Evolutionary conservation across 495 filamentous ascomycete species (phyloP).

Genomic region (Neurospora sp.): DNA sequence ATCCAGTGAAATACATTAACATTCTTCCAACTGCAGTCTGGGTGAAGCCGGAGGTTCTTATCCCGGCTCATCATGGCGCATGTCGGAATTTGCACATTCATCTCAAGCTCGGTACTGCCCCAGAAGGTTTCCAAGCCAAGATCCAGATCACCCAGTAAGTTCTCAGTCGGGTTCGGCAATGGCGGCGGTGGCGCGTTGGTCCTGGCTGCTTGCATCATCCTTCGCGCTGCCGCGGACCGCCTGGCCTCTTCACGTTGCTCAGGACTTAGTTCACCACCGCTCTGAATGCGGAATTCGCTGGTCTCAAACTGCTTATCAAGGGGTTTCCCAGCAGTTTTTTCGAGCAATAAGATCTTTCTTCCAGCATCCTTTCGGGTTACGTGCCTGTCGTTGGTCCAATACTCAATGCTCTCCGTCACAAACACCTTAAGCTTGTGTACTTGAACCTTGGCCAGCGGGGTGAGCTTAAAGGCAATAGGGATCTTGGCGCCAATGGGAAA

Average conservation of each 20-base stretch:
- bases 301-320: conserved; percentile 67
- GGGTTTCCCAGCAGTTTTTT: conserved; percentile 78
- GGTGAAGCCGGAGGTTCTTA: conserved; percentile 63
- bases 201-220: conserved; percentile 28
- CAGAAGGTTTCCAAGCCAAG: conserved; percentile 50
- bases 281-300: conserved; percentile 67
- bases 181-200: conserved; percentile 24
- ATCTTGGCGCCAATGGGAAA: conserved; percentile 89
- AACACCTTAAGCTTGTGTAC: conserved; percentile 94
- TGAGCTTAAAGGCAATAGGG: conserved; percentile 95
- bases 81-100: conserved; percentile 88
- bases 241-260: conserved; percentile 35
- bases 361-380: conserved; percentile 80
- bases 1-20: conserved; percentile 99
- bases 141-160: conserved; percentile 73
- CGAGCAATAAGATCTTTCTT: conserved; percentile 78
- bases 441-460: conserved; percentile 90
- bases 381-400: conserved; percentile 78
- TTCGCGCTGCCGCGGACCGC: conserved; percentile 26
- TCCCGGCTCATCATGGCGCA: conserved; percentile 84
- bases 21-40: conserved; percentile 91
- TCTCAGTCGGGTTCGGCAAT: conserved; percentile 44
- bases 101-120: conserved; percentile 93
- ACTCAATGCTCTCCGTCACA: conserved; percentile 89
- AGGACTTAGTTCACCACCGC: conserved; percentile 61